These are phyloP conservation scores for Colletotrichum aenigma DNA, from an alignment of 2,329 filamentous ascomycete species.

Conservation along the genomic window DNA sequence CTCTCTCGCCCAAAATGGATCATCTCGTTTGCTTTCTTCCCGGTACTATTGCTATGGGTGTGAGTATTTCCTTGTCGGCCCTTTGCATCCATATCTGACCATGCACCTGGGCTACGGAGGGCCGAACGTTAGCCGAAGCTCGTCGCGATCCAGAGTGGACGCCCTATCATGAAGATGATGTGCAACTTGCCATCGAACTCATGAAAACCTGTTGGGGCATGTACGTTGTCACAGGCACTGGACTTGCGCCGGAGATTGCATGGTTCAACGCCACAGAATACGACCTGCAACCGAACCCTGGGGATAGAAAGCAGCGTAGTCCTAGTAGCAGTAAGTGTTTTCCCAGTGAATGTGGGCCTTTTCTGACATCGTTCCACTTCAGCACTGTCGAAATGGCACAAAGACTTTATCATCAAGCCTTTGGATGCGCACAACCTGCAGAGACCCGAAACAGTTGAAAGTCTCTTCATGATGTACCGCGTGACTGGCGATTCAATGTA, in stretches of 20 bases:
- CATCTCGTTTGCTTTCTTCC: background rate
- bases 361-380: background rate
- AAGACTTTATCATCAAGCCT: conserved; percentile 81
- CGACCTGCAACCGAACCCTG: conserved; percentile 53
- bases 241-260: conserved; percentile 89
- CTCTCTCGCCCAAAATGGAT: background rate
- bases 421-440: conserved; percentile 72
- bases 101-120: background rate
- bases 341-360: background rate
- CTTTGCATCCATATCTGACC: background rate
- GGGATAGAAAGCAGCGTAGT: background rate
- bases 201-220: conserved; percentile 98
- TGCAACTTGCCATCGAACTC: conserved; percentile 83
- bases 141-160: background rate
- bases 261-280: conserved; percentile 77
- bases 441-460: conserved; percentile 77
- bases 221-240: conserved; percentile 87
- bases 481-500: conserved; percentile 76
- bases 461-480: conserved; percentile 78
- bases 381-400: conserved; percentile 61
- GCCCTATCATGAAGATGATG: conserved; percentile 70
- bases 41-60: background rate
- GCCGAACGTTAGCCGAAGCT: background rate
- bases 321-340: background rate
- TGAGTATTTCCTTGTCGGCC: background rate